Evolutionary conservation across 164 flowering plant genomes (phyloP), one percentile per base, ranked within the genome.

Genomic region (Stephania cephalantha): DNA sequence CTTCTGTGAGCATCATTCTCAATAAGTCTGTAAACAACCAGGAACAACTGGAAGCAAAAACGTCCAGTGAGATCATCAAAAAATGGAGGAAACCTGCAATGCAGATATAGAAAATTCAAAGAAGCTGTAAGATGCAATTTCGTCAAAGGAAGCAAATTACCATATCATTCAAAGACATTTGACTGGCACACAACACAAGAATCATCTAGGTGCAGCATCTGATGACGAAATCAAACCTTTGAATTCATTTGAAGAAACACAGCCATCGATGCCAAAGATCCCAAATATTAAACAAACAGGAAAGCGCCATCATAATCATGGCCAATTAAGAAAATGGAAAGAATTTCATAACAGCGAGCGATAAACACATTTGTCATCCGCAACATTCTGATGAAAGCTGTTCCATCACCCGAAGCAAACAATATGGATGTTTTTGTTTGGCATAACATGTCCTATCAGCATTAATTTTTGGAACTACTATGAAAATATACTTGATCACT

Each of bases 41-140:
- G 97, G 99, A 79, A 96, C 91, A 75, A 96, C 90, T 20, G 99
- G 99, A 75, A 93, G 92, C 87, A n/a, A n/a, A 96, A 79, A 42
- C 97, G 93, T 45, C 95, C 98, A 15, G 88, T 97, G 82, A 91
- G 87, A 83, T 94, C 99, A 86, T 96, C 99, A 86, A 96, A 92
- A 83, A 92, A 92, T 50, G 90, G 83, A 6, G 98, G 99, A 78
- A 83, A 84, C 90, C 99, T 96, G 88, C 69, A 79, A 76, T 55
- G 30, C 42, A 53, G 69, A 35, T 53, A 71, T 31, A 63, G 7
- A 67, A 69, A 46, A 42, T 11, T 15, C 10, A n/a, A 69, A 44
- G 12, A 44, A 69, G 20, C 48, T 44, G 4, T 15, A 9, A 30
- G 42, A 46, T 35, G 42, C 7, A 68, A 68, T 68, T 13, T 20